Evolutionary conservation across 78 protist genomes (phyloP).

Genomic region (Chrysochromulina parva): DNA sequence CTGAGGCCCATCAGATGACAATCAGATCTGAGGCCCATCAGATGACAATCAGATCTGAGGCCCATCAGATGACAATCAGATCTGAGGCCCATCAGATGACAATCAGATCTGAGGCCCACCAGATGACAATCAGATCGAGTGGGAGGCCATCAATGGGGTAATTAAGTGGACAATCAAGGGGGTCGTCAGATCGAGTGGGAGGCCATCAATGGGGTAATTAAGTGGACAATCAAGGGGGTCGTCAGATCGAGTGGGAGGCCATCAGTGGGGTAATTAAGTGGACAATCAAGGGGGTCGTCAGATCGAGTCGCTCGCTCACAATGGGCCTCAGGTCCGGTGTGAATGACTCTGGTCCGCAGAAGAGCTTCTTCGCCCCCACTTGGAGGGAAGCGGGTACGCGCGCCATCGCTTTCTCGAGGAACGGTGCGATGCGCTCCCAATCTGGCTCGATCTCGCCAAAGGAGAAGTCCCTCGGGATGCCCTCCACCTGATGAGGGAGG

Average conservation of each 20-base stretch:
- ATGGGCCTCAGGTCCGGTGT: constrained; percentile 49
- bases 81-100: too few species aligned
- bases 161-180: too few species aligned
- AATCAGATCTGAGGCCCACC: background rate
- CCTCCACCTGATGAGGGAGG: background rate
- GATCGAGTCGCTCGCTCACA: constrained; percentile 47
- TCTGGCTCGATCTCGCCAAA: constrained; percentile 44
- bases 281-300: background rate
- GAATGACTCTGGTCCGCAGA: constrained; percentile 60
- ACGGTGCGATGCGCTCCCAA: constrained; percentile 47
- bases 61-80: too few species aligned
- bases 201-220: too few species aligned
- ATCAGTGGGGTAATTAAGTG: too few species aligned
- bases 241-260: constrained; percentile 14
- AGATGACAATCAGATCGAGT: too few species aligned
- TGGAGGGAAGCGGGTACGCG: background rate
- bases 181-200: too few species aligned
- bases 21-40: too few species aligned
- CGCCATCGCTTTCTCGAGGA: constrained; percentile 36
- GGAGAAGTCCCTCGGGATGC: background rate
- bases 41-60: too few species aligned
- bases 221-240: too few species aligned
- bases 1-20: too few species aligned
- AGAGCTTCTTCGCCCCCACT: constrained; percentile 25
- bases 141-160: too few species aligned